Base-by-base conservation (phyloP, 179 eudicot species). In the Silene noctiflora region DNA sequence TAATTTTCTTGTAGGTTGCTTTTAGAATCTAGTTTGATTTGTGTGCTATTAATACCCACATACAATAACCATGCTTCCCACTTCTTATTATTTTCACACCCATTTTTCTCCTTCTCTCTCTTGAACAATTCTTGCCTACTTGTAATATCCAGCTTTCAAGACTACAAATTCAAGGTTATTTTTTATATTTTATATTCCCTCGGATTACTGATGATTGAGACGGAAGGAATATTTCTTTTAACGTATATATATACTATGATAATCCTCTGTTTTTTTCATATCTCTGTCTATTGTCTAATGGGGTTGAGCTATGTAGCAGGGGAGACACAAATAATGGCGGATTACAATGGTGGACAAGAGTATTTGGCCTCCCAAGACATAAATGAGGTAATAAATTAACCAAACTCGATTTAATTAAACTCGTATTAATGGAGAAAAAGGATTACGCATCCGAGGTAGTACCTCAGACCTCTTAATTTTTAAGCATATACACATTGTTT, bases 341-440 rank as follows among this genome's bases (percentile, higher is more conserved):
- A 87, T 67, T 84, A 64, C 76, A 82, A 67, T 78, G 60, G 72
- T 58, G 78, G 76, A 70, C 83, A 82, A 11, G 79, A 75, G 0
- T 85, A 71, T 61, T 12, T 84, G 55, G 83, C 79, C 68, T 7
- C 86, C 31, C 82, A 81, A 62, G 69, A 70, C 27, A 56, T 78
- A 13, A 82, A 86, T 27, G 79, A 87, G 88, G 90, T 85, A 55
- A 66, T 59, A n/a, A 17, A n/a, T n/a, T n/a, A n/a, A 17, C 17
- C 10, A 1, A 59, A 59, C 9, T 59, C 63, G 22, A n/a, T 19
- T 56, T 56, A 3, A 56, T 56, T 56, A 3, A 56, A 19, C 6
- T 16, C 21, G 20, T 56, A 56, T 17, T 56, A 17, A 19, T 6
- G 22, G n/a, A n/a, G n/a, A n/a, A n/a, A n/a, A n/a, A n/a, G n/a